These are phyloP conservation scores for Aureobasidium vineae DNA, from an alignment of 2,329 filamentous ascomycete species.

Conservation along the genomic window DNA sequence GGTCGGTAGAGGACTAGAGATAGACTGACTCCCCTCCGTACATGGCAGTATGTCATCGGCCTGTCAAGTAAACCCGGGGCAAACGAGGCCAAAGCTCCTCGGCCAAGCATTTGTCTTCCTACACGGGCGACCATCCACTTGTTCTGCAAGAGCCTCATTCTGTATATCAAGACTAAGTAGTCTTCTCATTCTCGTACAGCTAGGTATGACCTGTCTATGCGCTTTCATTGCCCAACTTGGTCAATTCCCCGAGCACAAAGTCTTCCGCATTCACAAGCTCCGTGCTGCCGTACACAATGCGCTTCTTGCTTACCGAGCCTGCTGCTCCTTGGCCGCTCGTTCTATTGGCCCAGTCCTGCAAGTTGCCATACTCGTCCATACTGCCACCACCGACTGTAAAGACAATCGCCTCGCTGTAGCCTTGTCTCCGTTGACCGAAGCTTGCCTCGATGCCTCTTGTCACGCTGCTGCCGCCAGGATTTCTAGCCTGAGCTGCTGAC, in stretches of 20 bases:
- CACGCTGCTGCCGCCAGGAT: conserved; percentile 36
- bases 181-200: neutral
- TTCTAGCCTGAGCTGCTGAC: conserved; percentile 56
- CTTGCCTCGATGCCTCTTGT: conserved; percentile 68
- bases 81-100: conserved; percentile 11
- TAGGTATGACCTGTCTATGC: conserved; percentile 33
- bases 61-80: neutral
- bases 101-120: conserved; percentile 9
- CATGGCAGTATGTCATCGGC: neutral
- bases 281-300: conserved; percentile 93
- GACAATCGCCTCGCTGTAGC: conserved; percentile 44
- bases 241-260: conserved; percentile 59
- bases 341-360: conserved; percentile 91
- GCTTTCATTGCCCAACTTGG: conserved; percentile 57
- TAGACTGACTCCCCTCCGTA: neutral
- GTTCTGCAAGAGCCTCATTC: neutral
- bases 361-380: conserved; percentile 98
- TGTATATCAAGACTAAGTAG: neutral
- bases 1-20: neutral
- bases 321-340: conserved; percentile 58
- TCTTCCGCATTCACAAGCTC: conserved; percentile 64
- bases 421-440: conserved; percentile 76
- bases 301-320: conserved; percentile 61
- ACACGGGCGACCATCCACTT: no score
- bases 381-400: conserved; percentile 73